phyloP scores from a whole-genome alignment of 2,329 filamentous ascomycete genomes.

The Sporothrix globosa region DNA sequence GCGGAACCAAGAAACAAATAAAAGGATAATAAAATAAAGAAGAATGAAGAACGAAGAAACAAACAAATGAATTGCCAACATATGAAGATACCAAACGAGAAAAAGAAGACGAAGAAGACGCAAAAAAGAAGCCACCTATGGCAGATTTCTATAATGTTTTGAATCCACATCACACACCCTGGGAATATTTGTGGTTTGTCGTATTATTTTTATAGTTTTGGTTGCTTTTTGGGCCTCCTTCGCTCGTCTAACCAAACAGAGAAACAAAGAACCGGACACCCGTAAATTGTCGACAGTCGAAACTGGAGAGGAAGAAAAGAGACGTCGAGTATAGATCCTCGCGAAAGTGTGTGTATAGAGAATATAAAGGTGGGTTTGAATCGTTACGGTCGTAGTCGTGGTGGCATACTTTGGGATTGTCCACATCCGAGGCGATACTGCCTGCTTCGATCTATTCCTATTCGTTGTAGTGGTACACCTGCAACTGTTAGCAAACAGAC shows the following conservation, averaged over 20 bases:
- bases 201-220: neutral
- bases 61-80: neutral
- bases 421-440: neutral
- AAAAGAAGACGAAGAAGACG: neutral
- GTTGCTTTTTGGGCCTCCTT: neutral
- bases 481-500: slow-evolving; percentile 9
- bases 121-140: neutral
- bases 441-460: slow-evolving; percentile 45
- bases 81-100: neutral
- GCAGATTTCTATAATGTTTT: slow-evolving; percentile 14
- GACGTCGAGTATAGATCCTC: neutral
- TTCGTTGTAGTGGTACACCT: slow-evolving; percentile 93
- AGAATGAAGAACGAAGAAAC: neutral
- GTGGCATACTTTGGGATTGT: neutral
- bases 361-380: slow-evolving; percentile 21
- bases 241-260: neutral
- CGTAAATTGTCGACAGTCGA: neutral
- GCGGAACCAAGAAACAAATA: slow-evolving; percentile 13
- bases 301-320: neutral
- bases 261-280: neutral
- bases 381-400: slow-evolving; percentile 27
- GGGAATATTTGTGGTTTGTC: neutral
- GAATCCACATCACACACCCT: slow-evolving; percentile 21
- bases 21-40: neutral
- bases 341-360: neutral